Evolutionary conservation across 1,284 basidiomycete genomes (phyloP).

Genomic region (Apiotrichum mycotoxinovorans): DNA sequence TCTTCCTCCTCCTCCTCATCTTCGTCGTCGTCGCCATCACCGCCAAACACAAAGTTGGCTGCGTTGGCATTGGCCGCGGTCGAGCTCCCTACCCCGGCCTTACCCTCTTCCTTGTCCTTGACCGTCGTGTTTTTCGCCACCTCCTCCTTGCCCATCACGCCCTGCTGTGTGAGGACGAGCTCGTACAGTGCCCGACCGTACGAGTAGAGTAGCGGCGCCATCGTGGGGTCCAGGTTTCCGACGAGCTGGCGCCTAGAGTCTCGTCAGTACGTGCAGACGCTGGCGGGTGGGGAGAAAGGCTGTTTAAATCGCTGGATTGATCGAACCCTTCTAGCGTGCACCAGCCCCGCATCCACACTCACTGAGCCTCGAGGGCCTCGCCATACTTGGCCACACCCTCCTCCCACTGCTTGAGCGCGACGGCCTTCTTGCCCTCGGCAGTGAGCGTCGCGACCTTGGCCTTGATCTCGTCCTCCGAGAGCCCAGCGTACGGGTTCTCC

Average conservation of each 20-base stretch:
- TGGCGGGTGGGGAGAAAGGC: too few species aligned
- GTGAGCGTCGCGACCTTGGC: constrained; percentile 36
- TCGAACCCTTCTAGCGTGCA: too few species aligned
- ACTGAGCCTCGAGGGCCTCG: constrained; percentile 77
- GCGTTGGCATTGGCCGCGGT: background rate
- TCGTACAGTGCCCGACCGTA: constrained; percentile 85
- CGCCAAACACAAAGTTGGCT: constrained; percentile 37
- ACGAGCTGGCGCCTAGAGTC: constrained; percentile 61
- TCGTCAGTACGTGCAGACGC: background rate
- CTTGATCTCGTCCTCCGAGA: constrained; percentile 6
- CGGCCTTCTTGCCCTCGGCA: constrained; percentile 57
- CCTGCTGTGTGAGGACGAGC: constrained; percentile 73
- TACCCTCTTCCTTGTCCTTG: constrained; percentile 6
- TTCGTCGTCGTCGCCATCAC: constrained; percentile 32
- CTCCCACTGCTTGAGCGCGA: constrained; percentile 80
- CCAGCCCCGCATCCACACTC: constrained; percentile 31
- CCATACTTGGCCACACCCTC: constrained; percentile 80
- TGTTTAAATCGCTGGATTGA: too few species aligned
- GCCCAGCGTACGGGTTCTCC: background rate
- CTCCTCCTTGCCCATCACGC: constrained; percentile 76
- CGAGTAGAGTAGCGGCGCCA: constrained; percentile 74
- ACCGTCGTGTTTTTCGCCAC: constrained; percentile 54
- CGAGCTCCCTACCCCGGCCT: background rate
- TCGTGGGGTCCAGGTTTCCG: constrained; percentile 70
- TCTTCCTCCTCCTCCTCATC: constrained; percentile 24